Conservation (phyloP, 257 asterid species). For the Coffea canephora region DNA sequence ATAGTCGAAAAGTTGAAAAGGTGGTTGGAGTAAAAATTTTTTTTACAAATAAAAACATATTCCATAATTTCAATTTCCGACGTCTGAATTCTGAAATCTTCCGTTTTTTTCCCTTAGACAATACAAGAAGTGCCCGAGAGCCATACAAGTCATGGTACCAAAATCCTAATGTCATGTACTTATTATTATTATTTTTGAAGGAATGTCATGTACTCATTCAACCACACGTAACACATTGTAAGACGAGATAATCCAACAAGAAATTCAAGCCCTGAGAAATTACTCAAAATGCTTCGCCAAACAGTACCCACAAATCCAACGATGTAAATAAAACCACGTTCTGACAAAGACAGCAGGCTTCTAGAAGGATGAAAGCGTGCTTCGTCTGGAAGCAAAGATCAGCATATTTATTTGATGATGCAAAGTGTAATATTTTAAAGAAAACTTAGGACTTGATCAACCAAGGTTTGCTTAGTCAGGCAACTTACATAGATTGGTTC, state of each 20-base stretch:
- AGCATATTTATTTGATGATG: constrained; percentile 8
- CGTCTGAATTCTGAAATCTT: too few relatives aligned
- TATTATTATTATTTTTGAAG: too few relatives aligned
- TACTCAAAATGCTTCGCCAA: background rate
- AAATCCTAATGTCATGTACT: too few relatives aligned
- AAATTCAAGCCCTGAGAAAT: background rate
- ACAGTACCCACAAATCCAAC: background rate
- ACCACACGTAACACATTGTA: background rate
- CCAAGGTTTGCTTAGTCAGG: background rate
- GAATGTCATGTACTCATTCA: too few relatives aligned
- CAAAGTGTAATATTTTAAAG: background rate
- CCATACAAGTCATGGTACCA: too few relatives aligned
- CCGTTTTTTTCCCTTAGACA: too few relatives aligned
- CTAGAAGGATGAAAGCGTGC: background rate
- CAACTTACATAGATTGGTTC: background rate
- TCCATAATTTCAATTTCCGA: too few relatives aligned
- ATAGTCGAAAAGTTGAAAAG: too few relatives aligned
- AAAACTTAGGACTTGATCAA: background rate
- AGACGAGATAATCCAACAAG: background rate
- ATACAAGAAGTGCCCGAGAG: too few relatives aligned
- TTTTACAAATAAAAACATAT: too few relatives aligned
- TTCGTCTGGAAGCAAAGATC: background rate
- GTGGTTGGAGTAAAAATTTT: too few relatives aligned
- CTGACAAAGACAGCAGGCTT: background rate
- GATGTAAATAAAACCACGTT: background rate